Base-by-base conservation (phyloP, 441 rosid genomes). In the Corymbia citriodora region DNA sequence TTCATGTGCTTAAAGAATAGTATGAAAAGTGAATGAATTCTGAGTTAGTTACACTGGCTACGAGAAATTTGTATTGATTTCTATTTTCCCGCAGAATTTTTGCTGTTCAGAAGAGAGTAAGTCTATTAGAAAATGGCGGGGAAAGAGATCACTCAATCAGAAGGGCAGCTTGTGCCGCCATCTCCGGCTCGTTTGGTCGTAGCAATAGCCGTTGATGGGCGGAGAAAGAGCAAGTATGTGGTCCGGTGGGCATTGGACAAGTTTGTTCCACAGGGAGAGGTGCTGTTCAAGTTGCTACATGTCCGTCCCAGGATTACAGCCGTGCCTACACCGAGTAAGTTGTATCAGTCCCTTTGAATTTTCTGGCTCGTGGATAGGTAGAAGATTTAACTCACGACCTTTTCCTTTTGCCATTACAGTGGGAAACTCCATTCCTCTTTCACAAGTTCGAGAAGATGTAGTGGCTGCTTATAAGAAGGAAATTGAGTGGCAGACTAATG, bases 271-370 rank as follows among this genome's bases (percentile, higher is more conserved):
- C 94, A 96, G 86, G 96, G 92, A 89, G 92, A 93, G 50, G 93
- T 90, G 29, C 87, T 87, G 36, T 94, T 98, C 92, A 96, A 93
- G 95, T 90, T 98, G 90, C 87, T 98, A 90, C 96, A 98, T 91
- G 93, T 98, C 83, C 94, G 93, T 87, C 95, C 96, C 9, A 93
- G 91, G 93, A 93, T 97, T 89, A 95, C 93, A 2, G 3, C 93
- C 36, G 94, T 97, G 89, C 99, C 99, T 89, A 98, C 97, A 55
- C 94, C 99, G 23, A 92, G 99, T 98, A 95, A 95, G 97, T 91
- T 88, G 16, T 40, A 89, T 81, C 40, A 13, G 86, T 81, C 91
- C 91, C 49, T 31, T 49, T 8, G 48, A 88, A 88, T 68, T 48
- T 16, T 72, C 82, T 87, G 57, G 45, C 87, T 48, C 19, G 7